Base-by-base conservation (phyloP, 495 filamentous ascomycete species). In the Cudoniella acicularis region DNA sequence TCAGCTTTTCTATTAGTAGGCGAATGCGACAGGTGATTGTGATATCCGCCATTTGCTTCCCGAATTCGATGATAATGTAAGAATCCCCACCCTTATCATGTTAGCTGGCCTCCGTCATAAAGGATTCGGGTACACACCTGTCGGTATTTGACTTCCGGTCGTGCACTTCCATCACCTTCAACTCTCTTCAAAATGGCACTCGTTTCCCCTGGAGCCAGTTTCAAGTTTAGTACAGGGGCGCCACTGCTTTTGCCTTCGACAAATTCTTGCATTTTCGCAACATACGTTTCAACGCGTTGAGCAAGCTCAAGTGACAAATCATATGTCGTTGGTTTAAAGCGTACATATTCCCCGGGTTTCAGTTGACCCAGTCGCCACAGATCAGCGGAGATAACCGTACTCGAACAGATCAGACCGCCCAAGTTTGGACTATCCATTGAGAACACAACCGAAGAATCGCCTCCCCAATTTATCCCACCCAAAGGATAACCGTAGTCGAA, bases 291-390 rank as follows among this genome's bases (percentile, higher is more conserved):
- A 17, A 77, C 47, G 2, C 69, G 59, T 45, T 61, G 61, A 16
- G 71, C 66, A 18, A 68, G 53, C 27, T 59, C 56, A 2, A 83
- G 54, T 10, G 81, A 80, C 52, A 78, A 72, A 11, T 77, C 67
- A 22, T 79, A 63, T 8, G 79, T 75, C 2, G 79, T 74, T 17
- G 70, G 65, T 21, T 65, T 65, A 56, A 79, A 80, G 26, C 71
- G 69, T 17, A 84, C 65, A 3, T 73, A 78, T 61, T 84, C 77
- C n/a, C 83, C 83, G 18, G 82, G 75, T 55, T 79, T 82, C 11
- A 87, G 68, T 66, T 85, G 83, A 0, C 84, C 84, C 10, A 87
- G 49, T 66, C 81, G 80, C 80, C 82, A 86, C 23, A 79, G 66
- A 25, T 83, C 80, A 8, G 74, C 82, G 41, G 74, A 75, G 30